These are phyloP conservation scores for Wickerhamiella galacta DNA, from an alignment of 805 yeast species.

Conservation along the genomic window DNA sequence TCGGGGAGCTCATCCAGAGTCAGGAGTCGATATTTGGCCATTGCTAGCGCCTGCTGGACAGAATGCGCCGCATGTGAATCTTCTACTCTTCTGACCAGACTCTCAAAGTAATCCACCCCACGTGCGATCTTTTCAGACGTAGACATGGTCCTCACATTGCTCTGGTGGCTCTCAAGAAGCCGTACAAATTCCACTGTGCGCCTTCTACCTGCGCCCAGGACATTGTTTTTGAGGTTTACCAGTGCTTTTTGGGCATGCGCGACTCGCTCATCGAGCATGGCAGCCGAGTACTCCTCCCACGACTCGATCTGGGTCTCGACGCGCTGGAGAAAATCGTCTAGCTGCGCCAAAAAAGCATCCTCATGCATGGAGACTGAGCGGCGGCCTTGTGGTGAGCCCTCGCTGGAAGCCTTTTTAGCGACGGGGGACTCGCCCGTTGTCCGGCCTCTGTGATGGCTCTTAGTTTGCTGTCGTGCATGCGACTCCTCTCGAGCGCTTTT, in stretches of 20 bases:
- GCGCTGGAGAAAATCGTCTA: conserved; percentile 5
- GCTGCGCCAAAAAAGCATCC: conserved; percentile 4
- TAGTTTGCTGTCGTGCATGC: no score
- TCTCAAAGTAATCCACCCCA: conserved; percentile 22
- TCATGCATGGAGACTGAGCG: conserved; percentile 2
- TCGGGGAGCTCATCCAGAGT: conserved; percentile 80
- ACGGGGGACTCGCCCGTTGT: no score
- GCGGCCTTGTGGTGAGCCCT: no score
- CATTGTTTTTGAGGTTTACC: conserved; percentile 17
- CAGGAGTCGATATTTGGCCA: conserved; percentile 29
- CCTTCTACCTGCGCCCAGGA: conserved; percentile 19
- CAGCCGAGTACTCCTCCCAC: conserved; percentile 21
- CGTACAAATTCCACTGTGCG: conserved; percentile 21
- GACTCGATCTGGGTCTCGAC: conserved; percentile 16
- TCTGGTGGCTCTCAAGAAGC: conserved; percentile 18
- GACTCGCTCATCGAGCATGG: conserved; percentile 19
- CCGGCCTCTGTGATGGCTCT: no score
- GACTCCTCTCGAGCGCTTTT: no score
- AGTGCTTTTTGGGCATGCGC: conserved; percentile 17
- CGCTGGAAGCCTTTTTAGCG: no score
- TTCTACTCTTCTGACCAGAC: conserved; percentile 20
- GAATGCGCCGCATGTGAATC: conserved; percentile 14
- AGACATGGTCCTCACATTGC: conserved; percentile 12
- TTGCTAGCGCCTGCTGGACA: conserved; percentile 13
- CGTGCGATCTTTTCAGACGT: conserved; percentile 14